Conservation (phyloP, 441 rosid species). For the Populus hybrid region DNA sequence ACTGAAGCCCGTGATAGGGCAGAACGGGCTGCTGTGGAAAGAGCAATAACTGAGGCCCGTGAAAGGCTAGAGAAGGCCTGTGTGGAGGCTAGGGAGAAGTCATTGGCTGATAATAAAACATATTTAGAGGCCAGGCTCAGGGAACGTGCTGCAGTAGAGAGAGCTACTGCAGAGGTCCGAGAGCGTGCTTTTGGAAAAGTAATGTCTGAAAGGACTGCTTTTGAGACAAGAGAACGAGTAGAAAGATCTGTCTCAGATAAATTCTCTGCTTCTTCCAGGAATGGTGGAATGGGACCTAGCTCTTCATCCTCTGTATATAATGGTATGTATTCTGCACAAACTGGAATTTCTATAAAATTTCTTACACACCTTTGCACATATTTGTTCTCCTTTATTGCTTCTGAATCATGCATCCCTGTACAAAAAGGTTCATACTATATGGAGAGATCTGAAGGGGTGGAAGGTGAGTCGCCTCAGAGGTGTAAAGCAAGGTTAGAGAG, state of each 20-base stretch:
- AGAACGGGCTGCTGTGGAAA: slow-evolving; percentile 55
- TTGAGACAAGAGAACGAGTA: slow-evolving; percentile 58
- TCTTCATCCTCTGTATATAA: slow-evolving; percentile 43
- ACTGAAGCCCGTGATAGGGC: slow-evolving; percentile 51
- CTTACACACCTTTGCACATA: background rate
- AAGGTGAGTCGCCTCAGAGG: slow-evolving; percentile 91
- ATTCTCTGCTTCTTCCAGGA: slow-evolving; percentile 54
- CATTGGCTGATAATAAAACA: slow-evolving; percentile 51
- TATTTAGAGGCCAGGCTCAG: slow-evolving; percentile 57
- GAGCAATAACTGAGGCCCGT: slow-evolving; percentile 73
- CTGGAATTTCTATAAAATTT: background rate
- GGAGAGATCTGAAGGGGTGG: slow-evolving; percentile 49
- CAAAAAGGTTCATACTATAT: slow-evolving; percentile 27
- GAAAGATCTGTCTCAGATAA: slow-evolving; percentile 65
- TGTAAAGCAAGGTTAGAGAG: slow-evolving; percentile 93
- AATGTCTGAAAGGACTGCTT: slow-evolving; percentile 68
- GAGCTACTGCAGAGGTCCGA: slow-evolving; percentile 84
- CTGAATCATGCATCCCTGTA: slow-evolving; percentile 12
- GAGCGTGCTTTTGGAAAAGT: slow-evolving; percentile 71
- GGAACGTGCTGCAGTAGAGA: slow-evolving; percentile 31
- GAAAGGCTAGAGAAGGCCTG: slow-evolving; percentile 90
- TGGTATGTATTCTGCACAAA: slow-evolving; percentile 32
- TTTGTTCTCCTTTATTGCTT: slow-evolving; percentile 4
- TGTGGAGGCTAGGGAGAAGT: slow-evolving; percentile 80
- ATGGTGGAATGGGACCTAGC: slow-evolving; percentile 37